Evolutionary conservation across 2,329 filamentous ascomycete genomes (phyloP), one percentile per base, ranked within the genome.

Genomic region (Colletotrichum tropicicola): DNA sequence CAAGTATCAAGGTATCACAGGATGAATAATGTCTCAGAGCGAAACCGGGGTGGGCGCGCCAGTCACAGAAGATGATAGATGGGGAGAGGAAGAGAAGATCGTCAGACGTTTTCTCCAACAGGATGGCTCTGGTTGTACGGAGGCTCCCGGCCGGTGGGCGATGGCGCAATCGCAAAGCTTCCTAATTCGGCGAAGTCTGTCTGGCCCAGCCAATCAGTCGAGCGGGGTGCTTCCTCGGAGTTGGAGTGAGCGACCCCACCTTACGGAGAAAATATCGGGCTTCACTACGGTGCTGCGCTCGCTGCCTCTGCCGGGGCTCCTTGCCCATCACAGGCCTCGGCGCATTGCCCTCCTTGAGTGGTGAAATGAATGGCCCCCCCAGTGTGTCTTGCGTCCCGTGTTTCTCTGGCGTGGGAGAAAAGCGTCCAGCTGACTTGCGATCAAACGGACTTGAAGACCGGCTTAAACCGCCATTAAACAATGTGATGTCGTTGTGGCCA

Each of bases 111-210:
- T 61, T 32, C 57, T 45, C 37, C 49, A 55, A 44, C 43, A 21
- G 32, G 23, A 48, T 61, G 30, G 49, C 49, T 41, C 48, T 37
- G 37, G 19, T 28, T 6, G 47, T 56, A 63, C 59, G 59, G 59
- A 41, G 63, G 58, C 59, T 63, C 51, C 51, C 41, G 52, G 48
- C 52, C 17, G 45, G 59, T 58, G 59, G 58, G 58, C 59, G 63
- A 66, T 66, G 63, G 63, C 63, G 63, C 63, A 62, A 66, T 63
- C 58, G 53, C 63, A 52, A 63, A 63, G 63, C 51, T 66, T 66
- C 63, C 63, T 63, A 66, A 66, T 66, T 66, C 32, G 59, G 63
- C 59, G 59, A 63, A 52, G 63, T 51, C 59, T 58, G 39, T 57
- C 30, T 19, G 51, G 19, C 17, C 45, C 39, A 41, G 45, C 63